Conservation (phyloP, 768 basidiomycete genomes). For the Mycena rosella region DNA sequence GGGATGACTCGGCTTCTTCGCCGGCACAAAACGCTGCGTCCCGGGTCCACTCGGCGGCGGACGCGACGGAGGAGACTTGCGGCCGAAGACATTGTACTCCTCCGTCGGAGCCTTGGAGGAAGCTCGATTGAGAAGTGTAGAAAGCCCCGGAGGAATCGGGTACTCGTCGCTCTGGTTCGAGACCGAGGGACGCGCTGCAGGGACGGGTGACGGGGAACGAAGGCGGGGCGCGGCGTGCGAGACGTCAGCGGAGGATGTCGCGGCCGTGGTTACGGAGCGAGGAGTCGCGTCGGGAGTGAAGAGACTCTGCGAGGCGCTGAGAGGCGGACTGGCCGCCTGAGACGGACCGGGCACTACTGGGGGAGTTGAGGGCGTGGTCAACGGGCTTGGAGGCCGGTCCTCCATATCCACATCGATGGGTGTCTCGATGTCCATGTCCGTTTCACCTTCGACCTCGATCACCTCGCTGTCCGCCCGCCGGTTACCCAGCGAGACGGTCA, state of each 20-base stretch:
- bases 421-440: slow-evolving; percentile 37
- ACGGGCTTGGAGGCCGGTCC: slow-evolving; percentile 12
- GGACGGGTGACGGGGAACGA: neutral
- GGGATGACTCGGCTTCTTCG: slow-evolving; percentile 4
- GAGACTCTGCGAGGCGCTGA: slow-evolving; percentile 25
- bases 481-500: slow-evolving; percentile 28
- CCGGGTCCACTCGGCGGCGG: neutral
- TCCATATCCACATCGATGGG: slow-evolving; percentile 37
- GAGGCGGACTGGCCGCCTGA: slow-evolving; percentile 18
- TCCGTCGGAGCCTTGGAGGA: slow-evolving; percentile 1
- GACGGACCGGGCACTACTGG: slow-evolving; percentile 1
- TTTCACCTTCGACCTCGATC: slow-evolving; percentile 27
- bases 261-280: slow-evolving; percentile 1
- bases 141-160: slow-evolving; percentile 21
- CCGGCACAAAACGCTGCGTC: neutral
- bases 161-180: slow-evolving; percentile 13
- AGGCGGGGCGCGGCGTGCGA: neutral
- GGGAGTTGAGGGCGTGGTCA: too few species aligned
- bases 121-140: slow-evolving; percentile 3
- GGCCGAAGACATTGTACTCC: slow-evolving; percentile 16
- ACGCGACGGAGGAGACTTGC: slow-evolving; percentile 4
- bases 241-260: neutral
- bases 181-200: neutral
- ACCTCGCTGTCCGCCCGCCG: neutral
- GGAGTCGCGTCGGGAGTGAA: slow-evolving; percentile 32